phyloP scores from a whole-genome alignment of 108 stramenopile species.

The Cafeteria roenbergensis region DNA sequence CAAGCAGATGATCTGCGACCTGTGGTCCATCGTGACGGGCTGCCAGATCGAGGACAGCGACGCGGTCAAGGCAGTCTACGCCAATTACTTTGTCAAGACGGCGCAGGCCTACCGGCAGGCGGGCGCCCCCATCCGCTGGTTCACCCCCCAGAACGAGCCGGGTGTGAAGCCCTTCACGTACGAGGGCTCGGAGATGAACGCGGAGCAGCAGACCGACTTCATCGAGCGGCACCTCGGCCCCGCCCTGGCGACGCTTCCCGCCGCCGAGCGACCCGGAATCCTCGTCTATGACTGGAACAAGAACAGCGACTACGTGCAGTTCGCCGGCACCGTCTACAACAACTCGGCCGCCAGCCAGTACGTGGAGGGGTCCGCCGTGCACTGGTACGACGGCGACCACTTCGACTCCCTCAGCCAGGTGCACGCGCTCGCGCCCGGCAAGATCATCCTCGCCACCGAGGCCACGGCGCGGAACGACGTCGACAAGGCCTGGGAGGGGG shows the following conservation, averaged over 20 bases:
- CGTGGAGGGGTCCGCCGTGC: not conserved
- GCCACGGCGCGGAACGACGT: not conserved
- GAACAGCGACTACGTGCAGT: not conserved
- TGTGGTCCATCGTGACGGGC: not conserved
- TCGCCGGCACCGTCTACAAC: not conserved
- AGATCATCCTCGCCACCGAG: conserved; percentile 2
- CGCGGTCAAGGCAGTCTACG: not conserved
- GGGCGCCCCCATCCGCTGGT: not conserved
- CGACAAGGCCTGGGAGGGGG: not conserved
- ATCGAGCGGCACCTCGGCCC: not conserved
- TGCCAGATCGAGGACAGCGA: not conserved
- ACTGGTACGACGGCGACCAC: not conserved
- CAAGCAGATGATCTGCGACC: not conserved
- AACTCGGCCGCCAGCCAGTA: not conserved
- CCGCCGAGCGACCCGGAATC: not conserved
- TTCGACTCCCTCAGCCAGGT: not conserved
- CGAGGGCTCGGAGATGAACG: not conserved
- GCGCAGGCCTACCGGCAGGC: not conserved
- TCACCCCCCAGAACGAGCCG: conserved; percentile 6
- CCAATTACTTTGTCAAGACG: not conserved
- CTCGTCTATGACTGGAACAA: not conserved
- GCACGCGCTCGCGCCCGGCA: not conserved
- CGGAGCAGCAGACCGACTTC: not conserved
- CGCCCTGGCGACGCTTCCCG: not conserved
- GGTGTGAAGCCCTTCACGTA: not conserved